phyloP scores from a whole-genome alignment of 2,329 filamentous ascomycete genomes.

The Paecilomyces sp. region DNA sequence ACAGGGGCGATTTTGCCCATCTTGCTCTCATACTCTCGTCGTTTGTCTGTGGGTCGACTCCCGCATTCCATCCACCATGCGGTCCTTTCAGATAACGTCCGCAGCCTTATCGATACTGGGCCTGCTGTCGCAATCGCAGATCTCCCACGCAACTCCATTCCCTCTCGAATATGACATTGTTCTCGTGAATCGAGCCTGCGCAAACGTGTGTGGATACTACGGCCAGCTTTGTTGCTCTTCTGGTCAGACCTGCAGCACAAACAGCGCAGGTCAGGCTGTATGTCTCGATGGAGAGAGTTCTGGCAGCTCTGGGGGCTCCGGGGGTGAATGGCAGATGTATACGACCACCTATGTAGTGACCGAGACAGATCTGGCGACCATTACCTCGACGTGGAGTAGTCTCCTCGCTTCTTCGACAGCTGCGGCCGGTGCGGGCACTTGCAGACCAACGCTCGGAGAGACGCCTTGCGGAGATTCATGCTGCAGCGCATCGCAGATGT shows the following conservation, averaged over 20 bases:
- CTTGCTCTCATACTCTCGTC: background rate
- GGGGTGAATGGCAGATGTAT: constrained; percentile 48
- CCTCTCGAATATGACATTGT: constrained; percentile 13
- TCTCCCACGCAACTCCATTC: constrained; percentile 24
- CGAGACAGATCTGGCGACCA: constrained; percentile 48
- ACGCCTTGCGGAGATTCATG: constrained; percentile 37
- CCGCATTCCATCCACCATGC: constrained; percentile 20
- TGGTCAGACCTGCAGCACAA: constrained; percentile 43
- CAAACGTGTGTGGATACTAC: constrained; percentile 46
- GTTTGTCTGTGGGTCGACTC: background rate
- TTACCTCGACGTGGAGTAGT: constrained; percentile 49
- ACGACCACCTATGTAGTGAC: constrained; percentile 48
- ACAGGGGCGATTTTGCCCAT: background rate
- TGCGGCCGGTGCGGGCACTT: constrained; percentile 25
- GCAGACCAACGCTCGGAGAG: constrained; percentile 40
- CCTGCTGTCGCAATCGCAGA: constrained; percentile 16
- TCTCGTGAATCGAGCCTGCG: constrained; percentile 32
- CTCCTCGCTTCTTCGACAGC: constrained; percentile 18
- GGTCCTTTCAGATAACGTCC: constrained; percentile 16
- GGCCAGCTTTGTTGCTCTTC: constrained; percentile 44
- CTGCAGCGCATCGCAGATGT: constrained; percentile 38
- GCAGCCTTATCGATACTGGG: constrained; percentile 19
- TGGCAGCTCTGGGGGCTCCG: constrained; percentile 12
- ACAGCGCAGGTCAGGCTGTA: constrained; percentile 41
- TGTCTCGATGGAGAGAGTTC: constrained; percentile 27